Conservation (phyloP, 2,329 filamentous ascomycete species). For the Pseudogymnoascus sp. region DNA sequence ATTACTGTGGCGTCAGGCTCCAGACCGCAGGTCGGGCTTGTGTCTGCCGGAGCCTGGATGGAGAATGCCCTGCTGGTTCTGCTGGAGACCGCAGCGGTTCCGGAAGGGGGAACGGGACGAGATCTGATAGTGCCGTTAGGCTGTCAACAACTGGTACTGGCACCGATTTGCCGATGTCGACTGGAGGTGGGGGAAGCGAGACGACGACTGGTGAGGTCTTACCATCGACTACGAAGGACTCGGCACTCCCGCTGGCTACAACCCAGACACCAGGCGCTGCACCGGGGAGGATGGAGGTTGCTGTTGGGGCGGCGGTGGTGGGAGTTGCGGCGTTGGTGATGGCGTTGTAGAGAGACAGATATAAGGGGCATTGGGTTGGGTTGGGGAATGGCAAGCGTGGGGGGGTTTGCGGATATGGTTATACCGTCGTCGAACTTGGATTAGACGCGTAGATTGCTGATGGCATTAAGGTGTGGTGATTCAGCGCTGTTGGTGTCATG, state of each 20-base stretch:
- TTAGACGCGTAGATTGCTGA: background rate
- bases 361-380: background rate
- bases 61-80: background rate
- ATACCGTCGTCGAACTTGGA: background rate
- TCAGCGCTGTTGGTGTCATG: background rate
- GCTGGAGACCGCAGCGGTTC: background rate
- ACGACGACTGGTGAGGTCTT: background rate
- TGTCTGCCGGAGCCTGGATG: background rate
- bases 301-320: background rate
- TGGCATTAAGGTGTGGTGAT: background rate
- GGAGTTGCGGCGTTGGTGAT: background rate
- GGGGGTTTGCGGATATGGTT: background rate
- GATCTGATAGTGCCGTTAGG: background rate
- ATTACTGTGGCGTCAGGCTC: background rate
- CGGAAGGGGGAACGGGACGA: background rate
- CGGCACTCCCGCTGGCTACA: background rate
- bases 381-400: background rate
- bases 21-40: background rate
- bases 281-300: background rate
- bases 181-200: background rate
- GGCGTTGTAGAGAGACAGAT: background rate
- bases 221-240: background rate
- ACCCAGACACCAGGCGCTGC: background rate
- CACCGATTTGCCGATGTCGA: background rate
- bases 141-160: background rate